Evolutionary conservation across 2,329 filamentous ascomycete genomes (phyloP).

Genomic region (Cercospora zeae-maydis): DNA sequence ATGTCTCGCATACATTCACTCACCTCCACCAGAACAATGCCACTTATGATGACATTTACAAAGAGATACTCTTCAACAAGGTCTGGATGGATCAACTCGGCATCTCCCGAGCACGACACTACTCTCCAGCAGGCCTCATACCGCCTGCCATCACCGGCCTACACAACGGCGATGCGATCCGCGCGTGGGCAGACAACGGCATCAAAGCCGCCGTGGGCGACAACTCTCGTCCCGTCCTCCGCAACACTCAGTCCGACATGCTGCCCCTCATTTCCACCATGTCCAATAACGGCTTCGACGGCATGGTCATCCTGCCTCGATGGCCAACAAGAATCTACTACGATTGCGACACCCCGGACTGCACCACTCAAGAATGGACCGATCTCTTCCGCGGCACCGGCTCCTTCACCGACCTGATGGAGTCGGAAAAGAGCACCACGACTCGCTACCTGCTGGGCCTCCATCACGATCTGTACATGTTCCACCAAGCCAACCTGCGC

Average conservation of each 20-base stretch:
- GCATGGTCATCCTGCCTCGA: slow-evolving; percentile 10
- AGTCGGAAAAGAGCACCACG: slow-evolving; percentile 5
- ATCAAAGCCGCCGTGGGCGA: slow-evolving; percentile 5
- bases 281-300: slow-evolving; percentile 9
- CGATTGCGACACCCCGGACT: slow-evolving; percentile 10
- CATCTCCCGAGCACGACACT: background rate
- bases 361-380: slow-evolving; percentile 11
- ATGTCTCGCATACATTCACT: slow-evolving; percentile 11
- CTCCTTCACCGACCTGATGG: slow-evolving; percentile 8
- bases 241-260: background rate
- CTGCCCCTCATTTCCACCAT: slow-evolving; percentile 7
- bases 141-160: slow-evolving; percentile 13
- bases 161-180: slow-evolving; percentile 13
- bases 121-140: slow-evolving; percentile 4
- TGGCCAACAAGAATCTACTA: slow-evolving; percentile 16
- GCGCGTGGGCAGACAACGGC: slow-evolving; percentile 7
- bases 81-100: slow-evolving; percentile 4
- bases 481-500: slow-evolving; percentile 13
- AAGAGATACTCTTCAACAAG: slow-evolving; percentile 11
- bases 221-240: slow-evolving; percentile 10
- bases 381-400: slow-evolving; percentile 10
- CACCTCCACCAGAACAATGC: slow-evolving; percentile 13
- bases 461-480: slow-evolving; percentile 12
- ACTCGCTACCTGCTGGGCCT: slow-evolving; percentile 7
- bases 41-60: slow-evolving; percentile 9